A percentile compares a stretch with the other conserved stretches of the same genome.
Evolutionary conservation across 768 basidiomycete genomes (phyloP).

Genomic region (Multifurca ochricompacta): DNA sequence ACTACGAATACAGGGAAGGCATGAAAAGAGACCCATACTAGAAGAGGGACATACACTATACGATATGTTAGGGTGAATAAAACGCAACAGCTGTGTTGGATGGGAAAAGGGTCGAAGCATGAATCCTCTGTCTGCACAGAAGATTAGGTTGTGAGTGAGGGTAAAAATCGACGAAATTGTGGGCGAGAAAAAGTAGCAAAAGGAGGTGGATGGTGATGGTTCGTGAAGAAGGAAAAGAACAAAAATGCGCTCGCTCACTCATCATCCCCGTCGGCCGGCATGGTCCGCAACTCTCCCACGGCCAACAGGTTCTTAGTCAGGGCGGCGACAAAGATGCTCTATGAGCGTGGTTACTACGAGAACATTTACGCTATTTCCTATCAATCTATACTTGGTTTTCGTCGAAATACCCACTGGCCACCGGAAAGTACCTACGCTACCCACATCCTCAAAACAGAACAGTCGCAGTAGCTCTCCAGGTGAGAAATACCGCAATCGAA

Average conservation of each 20-base stretch:
- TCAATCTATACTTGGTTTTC: constrained; percentile 67
- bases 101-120: constrained; percentile 86
- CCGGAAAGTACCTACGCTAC: constrained; percentile 30
- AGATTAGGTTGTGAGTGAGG: constrained; percentile 37
- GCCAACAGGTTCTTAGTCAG: too few relatives aligned
- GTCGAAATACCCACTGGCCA: constrained; percentile 57
- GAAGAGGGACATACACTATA: constrained; percentile 36
- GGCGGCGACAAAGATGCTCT: constrained; percentile 43
- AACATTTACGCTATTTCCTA: constrained; percentile 82
- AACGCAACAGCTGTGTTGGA: constrained; percentile 59
- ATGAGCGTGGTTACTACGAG: constrained; percentile 58
- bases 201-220: constrained; percentile 12
- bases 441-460: constrained; percentile 44
- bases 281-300: constrained; percentile 4
- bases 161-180: constrained; percentile 57
- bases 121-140: constrained; percentile 77
- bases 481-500: constrained; percentile 69
- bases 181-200: constrained; percentile 30
- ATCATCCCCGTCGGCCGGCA: not conserved
- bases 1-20: not conserved
- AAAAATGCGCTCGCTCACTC: not conserved
- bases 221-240: not conserved
- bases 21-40: constrained; percentile 41
- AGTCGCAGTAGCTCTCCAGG: constrained; percentile 64
- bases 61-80: constrained; percentile 31